Conservation (phyloP, 1,139 yeast species). For the Candida sp. region DNA sequence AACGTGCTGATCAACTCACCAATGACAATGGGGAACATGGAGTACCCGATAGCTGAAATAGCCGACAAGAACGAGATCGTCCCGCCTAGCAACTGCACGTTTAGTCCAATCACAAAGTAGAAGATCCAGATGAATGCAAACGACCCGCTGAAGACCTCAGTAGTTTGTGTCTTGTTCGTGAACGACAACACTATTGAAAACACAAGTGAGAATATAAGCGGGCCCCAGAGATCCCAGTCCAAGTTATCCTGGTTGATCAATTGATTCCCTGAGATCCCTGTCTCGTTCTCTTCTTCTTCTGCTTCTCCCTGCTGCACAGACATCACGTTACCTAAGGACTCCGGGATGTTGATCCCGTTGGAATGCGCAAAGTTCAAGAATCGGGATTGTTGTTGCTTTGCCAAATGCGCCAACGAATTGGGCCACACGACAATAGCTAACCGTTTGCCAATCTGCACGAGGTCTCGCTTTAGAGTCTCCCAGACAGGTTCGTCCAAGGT, state of each 20-base stretch:
- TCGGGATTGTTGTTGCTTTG: conserved; percentile 47
- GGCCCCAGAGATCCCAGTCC: conserved; percentile 95
- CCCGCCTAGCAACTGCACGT: conserved; percentile 80
- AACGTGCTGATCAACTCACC: conserved; percentile 68
- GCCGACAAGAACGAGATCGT: conserved; percentile 76
- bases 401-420: conserved; percentile 47
- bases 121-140: conserved; percentile 58
- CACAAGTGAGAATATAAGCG: conserved; percentile 70
- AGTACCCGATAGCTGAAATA: conserved; percentile 80
- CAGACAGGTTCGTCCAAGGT: conserved; percentile 87
- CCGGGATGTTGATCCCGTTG: conserved; percentile 50
- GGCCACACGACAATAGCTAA: conserved; percentile 80
- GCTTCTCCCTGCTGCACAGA: conserved; percentile 34
- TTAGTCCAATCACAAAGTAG: conserved; percentile 61
- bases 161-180: conserved; percentile 44
- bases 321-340: conserved; percentile 35
- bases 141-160: conserved; percentile 55
- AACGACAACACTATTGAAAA: conserved; percentile 61
- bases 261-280: conserved; percentile 21
- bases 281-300: conserved; percentile 25
- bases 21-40: conserved; percentile 75
- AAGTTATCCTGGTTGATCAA: conserved; percentile 35
- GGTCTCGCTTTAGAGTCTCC: conserved; percentile 70
- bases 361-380: conserved; percentile 46
- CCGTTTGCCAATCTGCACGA: conserved; percentile 66